Conservation (phyloP, 495 filamentous ascomycete species). For the Aspergillus asperescens region DNA sequence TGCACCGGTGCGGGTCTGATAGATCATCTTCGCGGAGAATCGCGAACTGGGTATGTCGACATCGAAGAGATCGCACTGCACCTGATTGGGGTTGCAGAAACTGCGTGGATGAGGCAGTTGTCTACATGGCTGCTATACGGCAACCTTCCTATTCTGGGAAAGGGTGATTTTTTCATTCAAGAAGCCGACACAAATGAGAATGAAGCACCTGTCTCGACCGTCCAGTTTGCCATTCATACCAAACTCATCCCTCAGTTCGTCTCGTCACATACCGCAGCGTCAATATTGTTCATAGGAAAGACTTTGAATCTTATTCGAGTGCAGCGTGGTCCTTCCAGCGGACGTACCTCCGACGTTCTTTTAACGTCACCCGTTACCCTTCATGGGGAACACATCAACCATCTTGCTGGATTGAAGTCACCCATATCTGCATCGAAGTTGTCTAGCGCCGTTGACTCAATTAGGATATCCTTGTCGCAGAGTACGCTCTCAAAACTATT, state of each 20-base stretch:
- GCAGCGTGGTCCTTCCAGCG: conserved; percentile 36
- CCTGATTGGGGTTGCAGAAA: conserved; percentile 73
- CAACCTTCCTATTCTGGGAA: conserved; percentile 65
- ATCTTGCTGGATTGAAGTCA: conserved; percentile 63
- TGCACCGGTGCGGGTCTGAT: conserved; percentile 68
- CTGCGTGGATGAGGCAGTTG: conserved; percentile 83
- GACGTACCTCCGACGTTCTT: conserved; percentile 28
- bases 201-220: conserved; percentile 19
- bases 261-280: conserved; percentile 63
- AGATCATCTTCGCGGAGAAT: conserved; percentile 62
- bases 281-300: conserved; percentile 86
- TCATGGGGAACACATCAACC: conserved; percentile 64
- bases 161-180: conserved; percentile 75
- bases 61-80: conserved; percentile 68
- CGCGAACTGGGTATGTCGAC: conserved; percentile 84
- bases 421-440: conserved; percentile 69
- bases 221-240: conserved; percentile 51
- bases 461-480: conserved; percentile 73
- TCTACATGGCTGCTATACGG: conserved; percentile 89
- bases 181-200: conserved; percentile 35
- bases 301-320: conserved; percentile 75
- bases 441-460: conserved; percentile 63
- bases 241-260: conserved; percentile 73
- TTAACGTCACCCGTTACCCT: conserved; percentile 57
- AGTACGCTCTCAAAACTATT: conserved; percentile 76